phyloP scores from a whole-genome alignment of 2,329 filamentous ascomycete species.

The Sporothrix dimorphospora region DNA sequence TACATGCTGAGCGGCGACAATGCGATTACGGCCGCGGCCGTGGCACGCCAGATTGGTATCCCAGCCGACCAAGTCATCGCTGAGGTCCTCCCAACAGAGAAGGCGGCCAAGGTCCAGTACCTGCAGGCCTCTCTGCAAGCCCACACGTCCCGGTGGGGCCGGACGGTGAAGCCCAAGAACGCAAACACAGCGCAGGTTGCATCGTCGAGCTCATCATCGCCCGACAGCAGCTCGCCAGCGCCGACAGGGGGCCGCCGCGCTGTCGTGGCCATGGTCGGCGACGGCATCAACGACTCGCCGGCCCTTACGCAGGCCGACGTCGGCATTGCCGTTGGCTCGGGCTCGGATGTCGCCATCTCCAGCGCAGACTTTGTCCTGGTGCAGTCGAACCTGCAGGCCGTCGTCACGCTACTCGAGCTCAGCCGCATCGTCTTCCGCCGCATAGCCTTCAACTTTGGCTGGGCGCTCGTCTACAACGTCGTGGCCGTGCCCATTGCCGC shows the following conservation, averaged over 20 bases:
- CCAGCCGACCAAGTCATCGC: constrained; percentile 75
- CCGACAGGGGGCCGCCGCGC: constrained; percentile 46
- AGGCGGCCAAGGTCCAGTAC: constrained; percentile 70
- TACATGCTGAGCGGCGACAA: constrained; percentile 97
- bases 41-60: constrained; percentile 77
- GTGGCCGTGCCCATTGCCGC: constrained; percentile 79
- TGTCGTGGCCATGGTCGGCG: constrained; percentile 80
- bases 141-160: constrained; percentile 30
- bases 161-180: not conserved
- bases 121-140: constrained; percentile 59
- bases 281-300: constrained; percentile 87
- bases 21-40: constrained; percentile 76
- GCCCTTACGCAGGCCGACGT: constrained; percentile 80
- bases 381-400: constrained; percentile 64
- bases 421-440: constrained; percentile 73
- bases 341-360: constrained; percentile 81
- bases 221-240: not conserved
- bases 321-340: constrained; percentile 80
- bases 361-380: constrained; percentile 83
- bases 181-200: not conserved
- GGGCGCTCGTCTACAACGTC: constrained; percentile 83
- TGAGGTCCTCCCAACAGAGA: constrained; percentile 82
- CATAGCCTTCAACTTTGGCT: constrained; percentile 82
- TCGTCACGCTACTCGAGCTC: constrained; percentile 74
- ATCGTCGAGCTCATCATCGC: not conserved